Base-by-base conservation (phyloP, 1,284 basidiomycete genomes). In the Acaromyces ingoldii region DNA sequence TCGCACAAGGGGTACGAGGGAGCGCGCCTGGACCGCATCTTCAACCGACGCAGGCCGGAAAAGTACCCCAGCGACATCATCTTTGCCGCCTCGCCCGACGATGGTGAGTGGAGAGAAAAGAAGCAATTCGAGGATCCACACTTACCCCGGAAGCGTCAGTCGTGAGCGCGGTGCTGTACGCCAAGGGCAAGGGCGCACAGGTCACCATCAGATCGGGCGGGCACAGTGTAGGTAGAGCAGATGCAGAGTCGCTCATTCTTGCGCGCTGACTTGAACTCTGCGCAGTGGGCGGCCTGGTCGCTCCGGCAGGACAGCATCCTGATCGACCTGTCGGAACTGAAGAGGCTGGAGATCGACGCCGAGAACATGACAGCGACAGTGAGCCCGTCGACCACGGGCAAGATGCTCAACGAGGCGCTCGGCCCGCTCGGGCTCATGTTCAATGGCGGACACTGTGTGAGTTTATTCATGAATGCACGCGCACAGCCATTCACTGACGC, bases 261-360 rank as follows among this genome's bases (percentile, higher is more conserved):
- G 7, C 21, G 7, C 7, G 9, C 17, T 40, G 9, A 7, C 21
- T 19, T 40, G 38, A 40, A 7, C 21, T 40, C 17, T 19, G 7
- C 7, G 9, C 28, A 40, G 38, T 40, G 38, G 38, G 38, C 38
- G 21, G 38, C 38, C 21, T 40, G 38, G 38, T 40, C 38, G 28
- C 38, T 40, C 38, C 38, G 38, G 17, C 38, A 19, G 9, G 17
- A 19, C 7, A 9, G 38, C 17, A 22, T 40, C 38, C 38, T 40
- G 21, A 40, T 40, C 17, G 38, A 40, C 17, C 28, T 40, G 38
- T 22, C 21, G 21, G 7, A 19, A 40, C 17, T 40, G 17, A 7
- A 7, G 7, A 13, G 21, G 21, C 17, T 40, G 17, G 17, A 7
- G 21, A 25, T 40, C 9, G 38, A 40, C 28, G 7, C 9, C 7